A percentile compares a stretch with the other conserved stretches of the same genome.
Conservation (phyloP, 192 early-diverging fungal genomes). For the Coemansia sp. region DNA sequence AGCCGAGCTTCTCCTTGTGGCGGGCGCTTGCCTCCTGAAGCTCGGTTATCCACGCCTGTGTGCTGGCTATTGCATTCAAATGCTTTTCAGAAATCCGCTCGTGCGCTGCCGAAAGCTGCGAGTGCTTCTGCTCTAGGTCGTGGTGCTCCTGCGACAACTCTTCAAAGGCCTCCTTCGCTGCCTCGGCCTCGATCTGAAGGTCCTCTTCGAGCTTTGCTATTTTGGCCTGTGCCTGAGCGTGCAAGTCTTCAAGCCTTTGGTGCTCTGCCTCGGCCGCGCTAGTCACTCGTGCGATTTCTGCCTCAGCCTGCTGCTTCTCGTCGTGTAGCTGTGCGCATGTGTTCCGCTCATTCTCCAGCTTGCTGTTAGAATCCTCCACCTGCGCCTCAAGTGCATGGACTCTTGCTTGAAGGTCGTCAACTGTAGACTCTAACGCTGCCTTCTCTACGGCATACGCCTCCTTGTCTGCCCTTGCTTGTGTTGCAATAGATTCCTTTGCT, state of each 20-base stretch:
- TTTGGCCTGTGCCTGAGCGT: conserved; percentile 16
- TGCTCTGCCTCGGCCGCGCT: conserved; percentile 9
- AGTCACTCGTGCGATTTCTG: conserved; percentile 14
- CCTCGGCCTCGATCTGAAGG: conserved; percentile 51
- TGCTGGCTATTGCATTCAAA: conserved; percentile 45
- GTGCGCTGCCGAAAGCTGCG: conserved; percentile 21
- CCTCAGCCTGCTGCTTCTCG: conserved; percentile 12
- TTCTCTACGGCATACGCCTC: conserved; percentile 10
- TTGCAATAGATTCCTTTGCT: conserved; percentile 9
- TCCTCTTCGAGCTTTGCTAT: conserved; percentile 34
- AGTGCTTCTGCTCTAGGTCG: conserved; percentile 32
- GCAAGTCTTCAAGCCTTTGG: conserved; percentile 9
- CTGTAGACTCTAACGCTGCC: conserved; percentile 14
- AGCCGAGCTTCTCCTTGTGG: conserved; percentile 29
- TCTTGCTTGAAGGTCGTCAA: conserved; percentile 13
- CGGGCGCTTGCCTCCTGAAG: conserved; percentile 34
- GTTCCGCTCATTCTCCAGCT: conserved; percentile 20
- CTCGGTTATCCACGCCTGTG: conserved; percentile 53
- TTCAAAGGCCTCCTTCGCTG: conserved; percentile 41
- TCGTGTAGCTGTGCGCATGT: conserved; percentile 1
- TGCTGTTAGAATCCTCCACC: conserved; percentile 1
- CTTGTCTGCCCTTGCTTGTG: conserved; percentile 16
- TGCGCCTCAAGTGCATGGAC: conserved; percentile 4
- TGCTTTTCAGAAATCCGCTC: conserved; percentile 29
- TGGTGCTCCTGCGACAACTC: conserved; percentile 50